Conservation (phyloP, 2,329 filamentous ascomycete genomes). For the Sporothrix phasma region DNA sequence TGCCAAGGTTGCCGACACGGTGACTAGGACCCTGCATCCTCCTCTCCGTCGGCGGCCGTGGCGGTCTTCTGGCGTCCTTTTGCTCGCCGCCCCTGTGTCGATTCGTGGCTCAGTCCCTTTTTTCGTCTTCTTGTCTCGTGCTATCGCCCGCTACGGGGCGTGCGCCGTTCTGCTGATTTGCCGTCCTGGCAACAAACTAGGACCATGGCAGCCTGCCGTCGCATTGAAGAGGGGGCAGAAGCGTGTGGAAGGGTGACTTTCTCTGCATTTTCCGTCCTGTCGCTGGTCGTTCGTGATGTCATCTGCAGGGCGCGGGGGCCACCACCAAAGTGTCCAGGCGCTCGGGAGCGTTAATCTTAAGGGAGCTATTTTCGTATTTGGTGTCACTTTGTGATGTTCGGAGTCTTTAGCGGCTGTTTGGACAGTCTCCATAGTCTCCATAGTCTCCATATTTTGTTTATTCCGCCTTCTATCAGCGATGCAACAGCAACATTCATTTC, state of each 20-base stretch:
- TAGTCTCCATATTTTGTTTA: background rate
- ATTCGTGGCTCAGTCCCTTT: background rate
- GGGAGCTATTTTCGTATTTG: background rate
- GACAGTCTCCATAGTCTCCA: background rate
- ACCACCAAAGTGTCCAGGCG: background rate
- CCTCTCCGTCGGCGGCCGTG: background rate
- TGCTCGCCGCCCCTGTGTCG: background rate
- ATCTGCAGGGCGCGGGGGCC: slow-evolving; percentile 8
- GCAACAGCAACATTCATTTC: too few relatives aligned
- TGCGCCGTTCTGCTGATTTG: background rate
- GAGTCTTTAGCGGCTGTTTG: background rate
- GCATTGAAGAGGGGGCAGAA: background rate
- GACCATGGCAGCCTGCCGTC: background rate
- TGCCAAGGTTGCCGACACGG: background rate
- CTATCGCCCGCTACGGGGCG: background rate
- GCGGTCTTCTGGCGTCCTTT: too few relatives aligned
- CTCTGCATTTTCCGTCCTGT: background rate
- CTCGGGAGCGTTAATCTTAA: background rate
- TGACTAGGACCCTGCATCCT: background rate
- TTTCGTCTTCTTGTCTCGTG: background rate
- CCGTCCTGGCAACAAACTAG: background rate
- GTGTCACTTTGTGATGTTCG: background rate
- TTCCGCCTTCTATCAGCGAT: too few relatives aligned
- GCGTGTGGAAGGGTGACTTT: background rate
- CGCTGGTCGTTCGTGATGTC: slow-evolving; percentile 8